Evolutionary conservation across 2,329 filamentous ascomycete species (phyloP).

Genomic region (Aureobasidium sp.): DNA sequence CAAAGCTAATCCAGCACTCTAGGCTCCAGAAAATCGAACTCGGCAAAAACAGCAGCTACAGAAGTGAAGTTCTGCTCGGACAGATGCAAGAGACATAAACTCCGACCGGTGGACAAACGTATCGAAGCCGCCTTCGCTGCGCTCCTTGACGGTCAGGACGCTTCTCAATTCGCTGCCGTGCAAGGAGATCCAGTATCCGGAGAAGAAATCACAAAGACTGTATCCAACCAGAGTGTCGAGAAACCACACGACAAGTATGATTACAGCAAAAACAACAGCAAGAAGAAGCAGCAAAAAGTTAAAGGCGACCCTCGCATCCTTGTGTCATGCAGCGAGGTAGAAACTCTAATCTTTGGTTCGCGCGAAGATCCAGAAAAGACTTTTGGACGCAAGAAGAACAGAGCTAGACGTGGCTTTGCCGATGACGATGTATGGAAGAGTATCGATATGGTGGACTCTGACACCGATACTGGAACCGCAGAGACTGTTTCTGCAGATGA

Average conservation of each 20-base stretch:
- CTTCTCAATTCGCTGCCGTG: neutral
- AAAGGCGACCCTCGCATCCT: slow-evolving; percentile 47
- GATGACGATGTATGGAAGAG: slow-evolving; percentile 37
- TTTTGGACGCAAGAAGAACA: slow-evolving; percentile 41
- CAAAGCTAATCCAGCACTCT: neutral
- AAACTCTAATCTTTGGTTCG: slow-evolving; percentile 45
- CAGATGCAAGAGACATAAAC: slow-evolving; percentile 48
- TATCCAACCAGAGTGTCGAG: neutral
- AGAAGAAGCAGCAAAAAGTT: slow-evolving; percentile 11
- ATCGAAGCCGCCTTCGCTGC: slow-evolving; percentile 47
- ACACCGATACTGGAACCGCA: neutral
- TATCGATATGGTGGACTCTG: slow-evolving; percentile 35
- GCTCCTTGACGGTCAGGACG: slow-evolving; percentile 30
- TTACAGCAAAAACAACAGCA: slow-evolving; percentile 1
- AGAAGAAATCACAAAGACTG: neutral
- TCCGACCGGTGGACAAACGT: slow-evolving; percentile 41
- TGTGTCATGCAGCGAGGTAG: slow-evolving; percentile 45
- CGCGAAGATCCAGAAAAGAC: slow-evolving; percentile 40
- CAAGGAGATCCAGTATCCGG: neutral
- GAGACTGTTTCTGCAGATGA: slow-evolving; percentile 17
- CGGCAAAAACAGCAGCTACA: slow-evolving; percentile 26
- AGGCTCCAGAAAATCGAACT: slow-evolving; percentile 26
- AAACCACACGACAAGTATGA: slow-evolving; percentile 7
- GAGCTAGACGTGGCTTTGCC: slow-evolving; percentile 34
- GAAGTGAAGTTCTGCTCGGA: slow-evolving; percentile 52